Percentiles rank a stretch among this genome's conserved stretches.
phyloP scores from a whole-genome alignment of 1,139 yeast genomes.

The Scheffersomyces segobiensis region DNA sequence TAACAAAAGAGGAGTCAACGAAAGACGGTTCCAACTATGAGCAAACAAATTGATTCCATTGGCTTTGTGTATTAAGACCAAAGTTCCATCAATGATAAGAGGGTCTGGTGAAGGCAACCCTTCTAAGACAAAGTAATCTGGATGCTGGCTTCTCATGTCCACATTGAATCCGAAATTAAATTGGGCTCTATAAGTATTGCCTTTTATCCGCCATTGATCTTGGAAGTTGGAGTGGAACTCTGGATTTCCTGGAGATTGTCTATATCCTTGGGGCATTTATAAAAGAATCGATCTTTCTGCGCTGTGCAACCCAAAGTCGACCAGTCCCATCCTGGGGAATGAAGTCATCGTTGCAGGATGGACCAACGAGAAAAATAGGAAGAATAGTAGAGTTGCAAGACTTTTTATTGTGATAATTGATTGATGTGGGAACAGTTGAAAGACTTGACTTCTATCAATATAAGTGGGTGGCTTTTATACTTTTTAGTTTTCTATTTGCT shows the following conservation, averaged over 20 bases:
- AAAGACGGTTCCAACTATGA: not conserved
- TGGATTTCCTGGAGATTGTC: not conserved
- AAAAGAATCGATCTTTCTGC: not conserved
- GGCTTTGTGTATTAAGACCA: not conserved
- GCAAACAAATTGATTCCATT: not conserved
- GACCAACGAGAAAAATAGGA: not conserved
- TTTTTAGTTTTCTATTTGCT: not conserved
- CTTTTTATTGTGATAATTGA: not conserved
- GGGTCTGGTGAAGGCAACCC: not conserved
- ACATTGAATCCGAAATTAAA: not conserved
- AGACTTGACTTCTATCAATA: not conserved
- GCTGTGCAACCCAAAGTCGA: not conserved
- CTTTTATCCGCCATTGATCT: not conserved
- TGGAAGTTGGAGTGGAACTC: not conserved
- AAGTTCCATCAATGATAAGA: not conserved
- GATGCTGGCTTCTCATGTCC: not conserved
- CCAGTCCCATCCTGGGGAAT: not conserved
- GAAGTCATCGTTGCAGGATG: not conserved
- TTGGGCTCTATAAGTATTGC: not conserved
- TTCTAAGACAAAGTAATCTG: not conserved
- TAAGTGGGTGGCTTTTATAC: not conserved
- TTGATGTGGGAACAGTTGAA: not conserved
- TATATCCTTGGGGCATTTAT: not conserved
- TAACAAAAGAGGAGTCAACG: not conserved
- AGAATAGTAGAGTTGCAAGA: not conserved